Conservation (phyloP, 2,329 filamentous ascomycete genomes). For the Hypoxylon sp. region DNA sequence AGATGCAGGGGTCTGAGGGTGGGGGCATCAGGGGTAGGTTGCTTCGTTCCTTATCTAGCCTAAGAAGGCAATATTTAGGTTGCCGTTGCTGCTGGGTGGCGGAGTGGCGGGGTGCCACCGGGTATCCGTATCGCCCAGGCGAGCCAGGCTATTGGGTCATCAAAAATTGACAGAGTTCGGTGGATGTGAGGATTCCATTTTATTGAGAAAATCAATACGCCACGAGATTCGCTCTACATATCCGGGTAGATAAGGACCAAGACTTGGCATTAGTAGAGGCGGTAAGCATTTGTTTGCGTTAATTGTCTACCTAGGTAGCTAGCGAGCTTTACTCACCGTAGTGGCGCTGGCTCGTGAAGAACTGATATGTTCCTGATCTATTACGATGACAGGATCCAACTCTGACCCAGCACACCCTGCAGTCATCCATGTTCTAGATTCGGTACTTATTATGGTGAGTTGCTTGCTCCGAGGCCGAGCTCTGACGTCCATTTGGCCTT, state of each 20-base stretch:
- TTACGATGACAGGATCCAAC: too few relatives aligned
- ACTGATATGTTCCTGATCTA: too few relatives aligned
- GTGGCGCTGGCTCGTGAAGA: neutral
- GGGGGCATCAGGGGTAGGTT: conserved; percentile 12
- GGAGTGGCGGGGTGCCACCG: neutral
- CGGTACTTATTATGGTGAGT: neutral
- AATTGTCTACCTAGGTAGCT: too few relatives aligned
- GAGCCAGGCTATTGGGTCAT: conserved; percentile 11
- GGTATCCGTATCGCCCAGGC: neutral
- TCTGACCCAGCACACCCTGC: too few relatives aligned
- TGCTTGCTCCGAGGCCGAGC: neutral
- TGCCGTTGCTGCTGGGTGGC: neutral
- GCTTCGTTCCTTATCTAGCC: conserved; percentile 14
- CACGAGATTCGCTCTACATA: neutral
- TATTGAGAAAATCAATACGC: conserved; percentile 6
- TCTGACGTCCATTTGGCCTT: neutral
- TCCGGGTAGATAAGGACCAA: neutral
- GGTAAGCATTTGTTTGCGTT: neutral
- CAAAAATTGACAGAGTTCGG: conserved; percentile 2
- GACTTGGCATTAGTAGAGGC: neutral
- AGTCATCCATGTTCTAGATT: too few relatives aligned
- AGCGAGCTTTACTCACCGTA: neutral
- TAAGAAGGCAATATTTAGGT: conserved; percentile 1
- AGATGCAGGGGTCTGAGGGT: conserved; percentile 12
- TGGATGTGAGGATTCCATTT: neutral